phyloP scores from a whole-genome alignment of 352 stramenopile genomes.

The Phytophthora litchii region DNA sequence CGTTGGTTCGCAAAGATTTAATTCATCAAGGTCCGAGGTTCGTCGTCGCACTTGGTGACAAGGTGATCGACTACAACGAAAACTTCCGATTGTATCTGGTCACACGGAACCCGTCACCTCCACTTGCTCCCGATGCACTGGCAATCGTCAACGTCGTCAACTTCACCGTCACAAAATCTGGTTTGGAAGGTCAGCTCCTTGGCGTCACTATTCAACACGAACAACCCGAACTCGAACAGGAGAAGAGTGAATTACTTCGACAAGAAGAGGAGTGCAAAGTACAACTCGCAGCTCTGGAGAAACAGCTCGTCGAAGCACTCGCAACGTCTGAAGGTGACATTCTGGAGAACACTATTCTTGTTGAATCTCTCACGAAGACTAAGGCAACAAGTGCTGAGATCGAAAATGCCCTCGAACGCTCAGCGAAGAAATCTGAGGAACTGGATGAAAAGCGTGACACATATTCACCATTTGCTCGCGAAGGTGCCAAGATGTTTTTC shows the following conservation, averaged over 20 bases:
- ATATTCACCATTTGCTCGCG: constrained; percentile 90
- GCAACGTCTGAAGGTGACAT: constrained; percentile 95
- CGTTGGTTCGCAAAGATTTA: constrained; percentile 90
- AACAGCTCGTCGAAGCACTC: constrained; percentile 92
- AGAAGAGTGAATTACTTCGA: constrained; percentile 91
- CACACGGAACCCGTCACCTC: constrained; percentile 90
- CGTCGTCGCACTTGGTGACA: constrained; percentile 92
- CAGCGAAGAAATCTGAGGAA: constrained; percentile 88
- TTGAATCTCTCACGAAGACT: constrained; percentile 94
- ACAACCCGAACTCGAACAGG: constrained; percentile 92
- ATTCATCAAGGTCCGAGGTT: constrained; percentile 91
- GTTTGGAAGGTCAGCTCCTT: constrained; percentile 93
- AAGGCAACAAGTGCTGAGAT: constrained; percentile 94
- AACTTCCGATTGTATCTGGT: constrained; percentile 94
- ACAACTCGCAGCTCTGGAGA: constrained; percentile 92
- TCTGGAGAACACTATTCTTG: constrained; percentile 93
- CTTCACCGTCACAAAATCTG: constrained; percentile 95
- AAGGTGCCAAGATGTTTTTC: constrained; percentile 94
- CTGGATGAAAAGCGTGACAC: constrained; percentile 93
- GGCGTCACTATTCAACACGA: constrained; percentile 95
- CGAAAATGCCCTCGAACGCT: constrained; percentile 87
- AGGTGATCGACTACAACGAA: constrained; percentile 95
- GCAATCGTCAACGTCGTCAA: constrained; percentile 94
- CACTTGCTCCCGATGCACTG: constrained; percentile 86
- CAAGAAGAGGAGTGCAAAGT: constrained; percentile 96